Evolutionary conservation across 352 stramenopile genomes (phyloP).

Genomic region (Phytophthora cryptogea): DNA sequence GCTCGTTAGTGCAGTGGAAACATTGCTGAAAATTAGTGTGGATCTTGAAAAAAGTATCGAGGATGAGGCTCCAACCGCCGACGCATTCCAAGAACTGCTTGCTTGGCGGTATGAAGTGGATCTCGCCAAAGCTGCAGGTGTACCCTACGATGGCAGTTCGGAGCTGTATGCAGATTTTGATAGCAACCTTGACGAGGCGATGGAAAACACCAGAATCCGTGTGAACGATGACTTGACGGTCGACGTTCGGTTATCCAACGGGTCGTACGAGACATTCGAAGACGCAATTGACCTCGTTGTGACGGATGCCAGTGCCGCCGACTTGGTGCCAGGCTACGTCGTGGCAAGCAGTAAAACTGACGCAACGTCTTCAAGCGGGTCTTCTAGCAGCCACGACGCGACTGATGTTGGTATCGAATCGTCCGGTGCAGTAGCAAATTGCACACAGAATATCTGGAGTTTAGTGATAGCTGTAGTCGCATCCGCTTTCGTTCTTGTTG

Average conservation of each 20-base stretch:
- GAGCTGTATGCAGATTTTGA: slow-evolving; percentile 53
- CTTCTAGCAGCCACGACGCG: slow-evolving; percentile 7
- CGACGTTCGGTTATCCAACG: slow-evolving; percentile 33
- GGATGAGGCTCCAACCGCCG: slow-evolving; percentile 25
- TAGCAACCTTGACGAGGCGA: slow-evolving; percentile 34
- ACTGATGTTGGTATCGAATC: slow-evolving; percentile 14
- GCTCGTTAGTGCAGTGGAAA: slow-evolving; percentile 54
- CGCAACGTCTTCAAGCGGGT: slow-evolving; percentile 8
- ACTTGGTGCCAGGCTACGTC: slow-evolving; percentile 23
- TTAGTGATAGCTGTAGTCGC: slow-evolving; percentile 23
- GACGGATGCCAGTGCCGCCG: slow-evolving; percentile 21
- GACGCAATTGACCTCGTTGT: slow-evolving; percentile 33
- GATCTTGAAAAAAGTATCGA: slow-evolving; percentile 34
- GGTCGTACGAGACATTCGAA: slow-evolving; percentile 35
- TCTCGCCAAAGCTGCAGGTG: slow-evolving; percentile 37
- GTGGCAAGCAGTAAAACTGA: slow-evolving; percentile 11
- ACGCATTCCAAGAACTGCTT: slow-evolving; percentile 47
- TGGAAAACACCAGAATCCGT: slow-evolving; percentile 34
- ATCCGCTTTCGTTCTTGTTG: slow-evolving; percentile 13
- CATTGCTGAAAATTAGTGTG: slow-evolving; percentile 64
- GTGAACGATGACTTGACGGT: slow-evolving; percentile 38
- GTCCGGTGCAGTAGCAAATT: slow-evolving; percentile 7
- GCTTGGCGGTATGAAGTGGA: slow-evolving; percentile 58
- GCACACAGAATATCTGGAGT: slow-evolving; percentile 22
- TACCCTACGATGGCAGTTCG: slow-evolving; percentile 49